Evolutionary conservation across 179 eudicot genomes (phyloP).

Genomic region (Beta corolliflora): DNA sequence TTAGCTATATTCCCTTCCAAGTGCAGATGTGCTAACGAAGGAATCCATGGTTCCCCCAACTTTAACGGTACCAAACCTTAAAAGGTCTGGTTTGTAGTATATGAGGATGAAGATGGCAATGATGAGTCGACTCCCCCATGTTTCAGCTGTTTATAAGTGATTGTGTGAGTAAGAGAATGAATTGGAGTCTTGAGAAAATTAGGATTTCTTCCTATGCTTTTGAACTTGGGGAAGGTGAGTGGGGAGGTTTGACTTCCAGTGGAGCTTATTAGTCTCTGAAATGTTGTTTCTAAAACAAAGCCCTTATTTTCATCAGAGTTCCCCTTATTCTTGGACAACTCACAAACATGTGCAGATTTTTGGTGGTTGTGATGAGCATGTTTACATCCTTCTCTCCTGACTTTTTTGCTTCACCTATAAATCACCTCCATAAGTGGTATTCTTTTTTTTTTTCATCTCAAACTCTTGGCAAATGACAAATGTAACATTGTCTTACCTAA

Average conservation of each 20-base stretch:
- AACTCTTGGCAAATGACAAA: not conserved
- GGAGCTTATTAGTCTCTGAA: not conserved
- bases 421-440: not conserved
- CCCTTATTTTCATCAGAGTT: not conserved
- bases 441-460: not conserved
- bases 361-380: not conserved
- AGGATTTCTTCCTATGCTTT: not conserved
- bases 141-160: not conserved
- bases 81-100: not conserved
- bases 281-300: not conserved
- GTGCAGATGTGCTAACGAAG: not conserved
- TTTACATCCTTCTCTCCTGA: not conserved
- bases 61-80: not conserved
- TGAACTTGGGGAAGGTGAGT: not conserved
- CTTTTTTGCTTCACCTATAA: not conserved
- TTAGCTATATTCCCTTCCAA: not conserved
- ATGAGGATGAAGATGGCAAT: not conserved
- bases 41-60: not conserved
- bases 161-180: not conserved
- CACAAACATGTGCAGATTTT: not conserved
- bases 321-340: not conserved
- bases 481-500: not conserved
- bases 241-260: not conserved
- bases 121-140: constrained; percentile 2
- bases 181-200: not conserved